These are phyloP conservation scores for Mitragyna speciosa DNA, from an alignment of 257 asterid species.

Conservation along the genomic window DNA sequence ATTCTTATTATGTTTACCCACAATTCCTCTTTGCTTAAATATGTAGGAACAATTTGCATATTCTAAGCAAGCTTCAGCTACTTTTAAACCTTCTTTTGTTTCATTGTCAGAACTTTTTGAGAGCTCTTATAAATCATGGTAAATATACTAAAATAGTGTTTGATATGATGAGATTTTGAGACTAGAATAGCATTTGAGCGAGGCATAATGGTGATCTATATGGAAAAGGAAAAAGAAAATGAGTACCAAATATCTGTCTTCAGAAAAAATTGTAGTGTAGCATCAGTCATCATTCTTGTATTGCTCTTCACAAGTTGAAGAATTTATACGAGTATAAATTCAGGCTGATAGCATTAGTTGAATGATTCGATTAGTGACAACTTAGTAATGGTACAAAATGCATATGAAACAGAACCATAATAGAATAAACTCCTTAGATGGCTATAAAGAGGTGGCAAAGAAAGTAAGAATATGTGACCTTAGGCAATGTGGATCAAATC, in stretches of 20 bases:
- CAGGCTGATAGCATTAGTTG: neutral
- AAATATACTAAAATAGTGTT: too few species aligned
- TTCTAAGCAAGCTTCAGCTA: neutral
- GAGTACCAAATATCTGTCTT: neutral
- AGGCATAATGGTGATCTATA: too few species aligned
- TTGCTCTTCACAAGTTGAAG: neutral
- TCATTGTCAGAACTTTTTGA: neutral
- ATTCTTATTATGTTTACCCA: too few species aligned
- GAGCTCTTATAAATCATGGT: too few species aligned
- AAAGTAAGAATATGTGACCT: neutral
- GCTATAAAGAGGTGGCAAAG: neutral
- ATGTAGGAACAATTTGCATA: neutral
- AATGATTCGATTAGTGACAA: neutral
- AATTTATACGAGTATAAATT: neutral
- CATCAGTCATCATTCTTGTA: too few species aligned
- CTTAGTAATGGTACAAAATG: neutral
- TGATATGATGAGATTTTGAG: too few species aligned
- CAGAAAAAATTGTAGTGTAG: too few species aligned
- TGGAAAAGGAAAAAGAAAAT: neutral
- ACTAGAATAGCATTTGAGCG: too few species aligned
- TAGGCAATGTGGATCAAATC: conserved; percentile 35
- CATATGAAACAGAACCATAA: neutral
- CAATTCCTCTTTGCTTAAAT: neutral
- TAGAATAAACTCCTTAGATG: neutral
- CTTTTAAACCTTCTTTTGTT: neutral